phyloP scores from a whole-genome alignment of 441 rosid species.

The Metrosideros polymorpha region DNA sequence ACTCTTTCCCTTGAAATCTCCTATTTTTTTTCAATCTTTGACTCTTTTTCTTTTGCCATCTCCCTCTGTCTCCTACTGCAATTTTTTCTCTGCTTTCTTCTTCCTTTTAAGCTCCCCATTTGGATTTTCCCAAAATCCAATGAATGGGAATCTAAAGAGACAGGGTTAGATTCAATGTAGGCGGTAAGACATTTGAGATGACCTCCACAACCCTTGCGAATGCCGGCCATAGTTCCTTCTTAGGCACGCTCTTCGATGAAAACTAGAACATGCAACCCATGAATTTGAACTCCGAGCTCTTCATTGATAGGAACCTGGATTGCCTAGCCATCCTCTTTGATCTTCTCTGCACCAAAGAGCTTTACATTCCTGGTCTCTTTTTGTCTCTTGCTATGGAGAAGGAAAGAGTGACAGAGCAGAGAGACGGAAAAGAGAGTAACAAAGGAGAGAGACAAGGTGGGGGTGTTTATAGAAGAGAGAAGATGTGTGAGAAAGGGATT shows the following conservation, averaged over 20 bases:
- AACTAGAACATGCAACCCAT: constrained; percentile 43
- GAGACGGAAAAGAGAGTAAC: no score
- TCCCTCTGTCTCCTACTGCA: neutral
- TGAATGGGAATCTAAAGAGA: constrained; percentile 71
- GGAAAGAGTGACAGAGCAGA: no score
- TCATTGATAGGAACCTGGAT: constrained; percentile 81
- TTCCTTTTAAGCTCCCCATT: neutral
- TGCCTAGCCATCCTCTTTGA: constrained; percentile 85
- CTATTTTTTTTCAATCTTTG: neutral
- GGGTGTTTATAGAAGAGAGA: no score
- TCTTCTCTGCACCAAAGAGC: constrained; percentile 92
- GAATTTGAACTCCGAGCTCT: constrained; percentile 20
- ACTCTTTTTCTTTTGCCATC: neutral
- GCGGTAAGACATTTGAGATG: constrained; percentile 81
- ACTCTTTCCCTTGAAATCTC: neutral
- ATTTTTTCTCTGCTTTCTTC: neutral
- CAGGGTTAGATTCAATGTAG: constrained; percentile 71
- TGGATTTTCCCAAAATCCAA: neutral
- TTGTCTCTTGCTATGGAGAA: no score
- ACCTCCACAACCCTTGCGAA: constrained; percentile 83
- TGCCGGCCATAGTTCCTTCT: constrained; percentile 81
- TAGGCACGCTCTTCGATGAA: constrained; percentile 73
- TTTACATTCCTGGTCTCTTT: constrained; percentile 47
- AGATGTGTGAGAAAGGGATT: no score
- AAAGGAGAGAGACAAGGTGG: no score